Evolutionary conservation across 1,139 yeast genomes (phyloP), one percentile per base, ranked within the genome.

Genomic region (Sugiyamaella pinicola): DNA sequence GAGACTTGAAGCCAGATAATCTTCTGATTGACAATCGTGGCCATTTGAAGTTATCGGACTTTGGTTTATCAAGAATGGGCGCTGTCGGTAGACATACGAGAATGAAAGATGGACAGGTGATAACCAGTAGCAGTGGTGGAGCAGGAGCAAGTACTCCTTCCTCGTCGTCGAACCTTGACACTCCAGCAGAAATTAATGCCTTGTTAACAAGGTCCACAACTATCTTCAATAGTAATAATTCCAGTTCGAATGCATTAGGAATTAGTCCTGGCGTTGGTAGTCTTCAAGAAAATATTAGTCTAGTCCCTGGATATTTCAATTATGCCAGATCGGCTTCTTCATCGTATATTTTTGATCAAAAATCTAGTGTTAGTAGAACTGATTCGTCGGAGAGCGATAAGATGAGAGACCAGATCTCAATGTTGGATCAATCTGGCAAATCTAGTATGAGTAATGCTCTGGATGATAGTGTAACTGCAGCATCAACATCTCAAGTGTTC

Each of bases 1-100:
- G 97, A 63, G 99, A 95, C 69, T 74, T 89, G 67, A 95, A 95
- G 67, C 99, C 99, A 0, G 99, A 95, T 66, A 95, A 95, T 63
- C 71, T 95, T 34, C 75, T 95, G 61, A 90, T 95, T 60, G 98
- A 91, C 66, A 76, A 81, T 52, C 74, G 77, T 40, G 99, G 99
- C 0, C 99, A 93, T 71, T 72, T 93, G 59, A 95, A 93, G 68
- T 73, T 95, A 58, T 91, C 97, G 0, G 99, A 95, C 71, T 95
- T 95, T 73, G 99, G 99, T 0, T 76, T 95, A 47, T 87, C 96
- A 4, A 75, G 96, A 66, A 83, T 90, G 76, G 98, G 98, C 21
- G 80, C 91, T 46, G 82, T 89, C 35, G 87, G 91, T 37, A 82
- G 98, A 69, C 96, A 89, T 67, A 76, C 75, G 4, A 37, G 52